Percentiles rank a stretch among this genome's conserved stretches.
Evolutionary conservation across 192 early-diverging fungal genomes (phyloP).

Genomic region (Martensiomyces pterosporus): DNA sequence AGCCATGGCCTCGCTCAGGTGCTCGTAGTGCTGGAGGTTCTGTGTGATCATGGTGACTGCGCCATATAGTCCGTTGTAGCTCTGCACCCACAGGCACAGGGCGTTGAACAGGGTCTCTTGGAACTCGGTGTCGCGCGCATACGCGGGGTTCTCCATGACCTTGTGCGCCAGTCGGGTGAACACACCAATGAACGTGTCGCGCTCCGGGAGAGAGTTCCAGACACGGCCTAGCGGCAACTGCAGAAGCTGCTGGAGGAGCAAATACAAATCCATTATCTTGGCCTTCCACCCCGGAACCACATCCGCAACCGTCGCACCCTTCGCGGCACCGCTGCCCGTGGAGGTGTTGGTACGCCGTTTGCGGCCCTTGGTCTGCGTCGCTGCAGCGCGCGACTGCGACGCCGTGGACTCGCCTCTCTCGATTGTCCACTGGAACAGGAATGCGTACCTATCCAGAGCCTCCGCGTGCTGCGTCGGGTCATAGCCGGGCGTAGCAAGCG

Average conservation of each 20-base stretch:
- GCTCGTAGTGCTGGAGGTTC: constrained; percentile 81
- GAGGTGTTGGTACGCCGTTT: constrained; percentile 28
- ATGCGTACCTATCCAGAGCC: constrained; percentile 78
- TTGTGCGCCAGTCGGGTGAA: constrained; percentile 76
- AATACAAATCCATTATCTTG: constrained; percentile 38
- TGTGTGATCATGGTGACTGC: constrained; percentile 75
- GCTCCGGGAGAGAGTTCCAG: constrained; percentile 52
- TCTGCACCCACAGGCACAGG: constrained; percentile 71
- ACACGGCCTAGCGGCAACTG: constrained; percentile 59
- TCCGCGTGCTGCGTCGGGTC: constrained; percentile 62
- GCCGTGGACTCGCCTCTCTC: constrained; percentile 60
- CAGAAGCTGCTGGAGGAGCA: constrained; percentile 31
- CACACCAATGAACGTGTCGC: constrained; percentile 51
- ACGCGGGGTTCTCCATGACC: constrained; percentile 73
- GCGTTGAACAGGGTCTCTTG: constrained; percentile 61
- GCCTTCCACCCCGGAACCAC: constrained; percentile 40
- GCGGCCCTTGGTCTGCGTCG: constrained; percentile 17
- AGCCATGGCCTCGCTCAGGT: constrained; percentile 79
- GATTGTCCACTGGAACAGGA: constrained; percentile 78
- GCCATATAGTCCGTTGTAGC: constrained; percentile 74
- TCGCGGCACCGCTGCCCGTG: constrained; percentile 8
- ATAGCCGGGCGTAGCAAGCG: constrained; percentile 63
- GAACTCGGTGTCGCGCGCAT: constrained; percentile 58
- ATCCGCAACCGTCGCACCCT: constrained; percentile 34
- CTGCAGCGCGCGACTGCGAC: constrained; percentile 17